Evolutionary conservation across 352 stramenopile species (phyloP), one percentile per base, ranked within the genome.

Genomic region (Globisporangium nunn): DNA sequence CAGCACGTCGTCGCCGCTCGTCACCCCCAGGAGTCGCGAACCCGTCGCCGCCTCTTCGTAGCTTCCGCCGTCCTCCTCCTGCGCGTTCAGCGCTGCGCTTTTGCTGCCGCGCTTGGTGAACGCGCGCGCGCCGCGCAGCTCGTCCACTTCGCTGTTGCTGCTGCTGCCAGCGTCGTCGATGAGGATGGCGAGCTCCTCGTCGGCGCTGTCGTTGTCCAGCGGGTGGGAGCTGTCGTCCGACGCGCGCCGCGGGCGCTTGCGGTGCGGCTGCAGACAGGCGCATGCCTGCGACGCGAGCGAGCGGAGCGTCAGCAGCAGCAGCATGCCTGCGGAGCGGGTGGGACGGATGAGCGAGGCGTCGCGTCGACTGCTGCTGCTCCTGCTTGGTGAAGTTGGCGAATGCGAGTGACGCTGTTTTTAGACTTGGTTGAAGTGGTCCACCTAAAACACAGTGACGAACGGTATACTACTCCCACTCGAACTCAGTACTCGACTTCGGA

Each of bases 221-320:
- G 23, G 23, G 23, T 60, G 48, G 46, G 58, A 50, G 44, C 39
- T 46, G 46, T 74, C 82, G 54, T 86, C 80, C 23, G 75, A 91
- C 41, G 68, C 63, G 31, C 75, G 78, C 37, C 75, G 75, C 68
- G 77, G 67, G 48, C 74, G 70, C 66, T 87, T 86, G 56, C 61
- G 75, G 41, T 71, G 68, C 30, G 87, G 78, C 52, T 89, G 68
- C 60, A 86, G 55, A 61, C 84, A 94, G 56, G 84, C 88, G 62
- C 84, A 94, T 59, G 74, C 61, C 62, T 89, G 78, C 37, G 81
- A 78, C 84, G 92, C 92, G 15, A 40, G 33, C 28, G 58, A 56
- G 44, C 51, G 43, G 31, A 58, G 35, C 43, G 47, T 40, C 33
- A 63, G 41, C 15, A 47, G 17, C 43, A 48, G 15, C 15, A 23